phyloP scores from a whole-genome alignment of 371 early-diverging fungal genomes.

The Dichotomocladium elegans region DNA sequence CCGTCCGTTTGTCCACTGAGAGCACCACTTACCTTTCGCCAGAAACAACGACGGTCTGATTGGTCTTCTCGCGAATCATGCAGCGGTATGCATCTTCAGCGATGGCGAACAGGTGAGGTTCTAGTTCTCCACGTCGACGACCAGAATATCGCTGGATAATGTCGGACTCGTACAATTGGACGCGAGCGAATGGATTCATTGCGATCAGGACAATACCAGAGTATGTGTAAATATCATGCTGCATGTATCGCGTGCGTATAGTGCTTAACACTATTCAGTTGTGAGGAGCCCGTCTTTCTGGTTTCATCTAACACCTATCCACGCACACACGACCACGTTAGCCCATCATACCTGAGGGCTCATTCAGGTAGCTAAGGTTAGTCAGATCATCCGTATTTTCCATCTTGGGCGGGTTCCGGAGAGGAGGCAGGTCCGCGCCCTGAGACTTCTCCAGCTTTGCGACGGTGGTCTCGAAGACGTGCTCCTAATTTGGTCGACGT shows the following conservation, averaged over 20 bases:
- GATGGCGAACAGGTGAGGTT: slow-evolving; percentile 98
- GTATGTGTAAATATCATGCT: slow-evolving; percentile 96
- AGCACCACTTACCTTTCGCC: slow-evolving; percentile 98
- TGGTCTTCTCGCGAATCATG: slow-evolving; percentile 87
- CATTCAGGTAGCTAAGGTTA: slow-evolving; percentile 86
- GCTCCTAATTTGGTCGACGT: no score
- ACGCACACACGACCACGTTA: no score
- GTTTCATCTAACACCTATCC: no score
- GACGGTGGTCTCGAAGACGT: slow-evolving; percentile 52
- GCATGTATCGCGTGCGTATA: slow-evolving; percentile 80
- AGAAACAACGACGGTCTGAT: slow-evolving; percentile 98
- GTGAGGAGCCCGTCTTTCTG: no score
- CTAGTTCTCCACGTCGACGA: slow-evolving; percentile 89
- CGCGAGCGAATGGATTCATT: slow-evolving; percentile 94
- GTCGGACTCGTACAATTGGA: slow-evolving; percentile 85
- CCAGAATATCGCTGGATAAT: slow-evolving; percentile 92
- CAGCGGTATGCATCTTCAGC: slow-evolving; percentile 96
- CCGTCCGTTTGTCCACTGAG: neutral
- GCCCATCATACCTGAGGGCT: slow-evolving; percentile 83
- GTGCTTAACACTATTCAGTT: slow-evolving; percentile 88
- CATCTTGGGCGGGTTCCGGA: slow-evolving; percentile 85
- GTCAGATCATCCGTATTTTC: slow-evolving; percentile 93
- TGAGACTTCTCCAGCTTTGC: slow-evolving; percentile 63
- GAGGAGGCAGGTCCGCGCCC: slow-evolving; percentile 73
- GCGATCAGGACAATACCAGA: slow-evolving; percentile 98